Conservation (phyloP, 2,329 filamentous ascomycete genomes). For the Microdochium nivale region DNA sequence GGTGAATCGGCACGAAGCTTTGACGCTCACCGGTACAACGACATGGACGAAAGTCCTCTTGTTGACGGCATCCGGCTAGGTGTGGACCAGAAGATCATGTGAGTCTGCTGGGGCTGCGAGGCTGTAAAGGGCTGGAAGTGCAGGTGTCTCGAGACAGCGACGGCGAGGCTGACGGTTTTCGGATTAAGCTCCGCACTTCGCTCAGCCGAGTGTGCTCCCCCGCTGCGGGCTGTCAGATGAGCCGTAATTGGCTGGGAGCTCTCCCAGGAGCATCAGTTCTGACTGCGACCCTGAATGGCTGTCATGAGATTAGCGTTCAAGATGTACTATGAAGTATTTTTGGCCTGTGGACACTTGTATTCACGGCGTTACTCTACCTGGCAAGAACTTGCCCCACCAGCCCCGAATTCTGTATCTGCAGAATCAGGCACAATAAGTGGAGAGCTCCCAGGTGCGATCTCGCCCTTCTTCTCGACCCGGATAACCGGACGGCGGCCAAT, state of each 20-base stretch:
- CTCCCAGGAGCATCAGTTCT: background rate
- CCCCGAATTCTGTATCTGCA: background rate
- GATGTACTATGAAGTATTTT: too few species aligned
- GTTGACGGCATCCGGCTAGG: background rate
- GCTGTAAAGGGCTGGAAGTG: background rate
- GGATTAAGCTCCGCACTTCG: background rate
- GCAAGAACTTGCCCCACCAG: background rate
- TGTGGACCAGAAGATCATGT: background rate
- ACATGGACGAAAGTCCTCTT: background rate
- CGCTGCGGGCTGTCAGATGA: background rate
- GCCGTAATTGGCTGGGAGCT: background rate
- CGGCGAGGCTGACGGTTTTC: background rate
- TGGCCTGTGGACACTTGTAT: too few species aligned
- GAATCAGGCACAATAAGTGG: background rate
- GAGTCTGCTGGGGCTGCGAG: background rate
- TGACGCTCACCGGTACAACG: background rate
- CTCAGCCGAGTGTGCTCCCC: background rate
- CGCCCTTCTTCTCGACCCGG: too few species aligned
- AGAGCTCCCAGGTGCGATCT: too few species aligned
- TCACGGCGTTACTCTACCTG: background rate
- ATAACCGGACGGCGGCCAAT: too few species aligned
- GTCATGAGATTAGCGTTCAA: too few species aligned
- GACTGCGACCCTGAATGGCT: background rate
- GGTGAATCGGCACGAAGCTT: constrained; percentile 1
- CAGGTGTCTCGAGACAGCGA: background rate